A percentile compares a stretch with the other conserved stretches of the same genome.
Evolutionary conservation across 805 yeast genomes (phyloP).

Genomic region (Wickerhamiella sergipiensis): DNA sequence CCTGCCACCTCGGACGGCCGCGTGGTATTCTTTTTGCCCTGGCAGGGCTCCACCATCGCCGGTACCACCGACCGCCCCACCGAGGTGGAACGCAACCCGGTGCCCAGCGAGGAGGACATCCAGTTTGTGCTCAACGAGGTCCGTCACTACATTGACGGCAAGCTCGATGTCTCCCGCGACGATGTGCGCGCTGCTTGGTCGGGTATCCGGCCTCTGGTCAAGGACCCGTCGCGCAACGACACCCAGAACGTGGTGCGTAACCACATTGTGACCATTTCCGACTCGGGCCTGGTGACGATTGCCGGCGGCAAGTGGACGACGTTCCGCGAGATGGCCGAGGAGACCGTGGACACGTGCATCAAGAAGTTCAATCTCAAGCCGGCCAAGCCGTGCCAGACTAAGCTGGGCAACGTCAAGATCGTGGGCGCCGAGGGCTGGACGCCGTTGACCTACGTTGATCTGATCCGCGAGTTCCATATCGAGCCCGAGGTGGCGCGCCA

Average conservation of each 20-base stretch:
- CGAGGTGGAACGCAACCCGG: constrained; percentile 37
- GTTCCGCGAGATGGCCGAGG: constrained; percentile 94
- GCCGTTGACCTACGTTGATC: constrained; percentile 56
- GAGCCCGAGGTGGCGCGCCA: constrained; percentile 68
- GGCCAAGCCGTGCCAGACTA: constrained; percentile 38
- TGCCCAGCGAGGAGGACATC: constrained; percentile 79
- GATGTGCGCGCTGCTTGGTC: constrained; percentile 95
- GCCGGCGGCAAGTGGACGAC: constrained; percentile 99
- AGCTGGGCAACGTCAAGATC: constrained; percentile 33
- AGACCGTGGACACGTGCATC: constrained; percentile 66
- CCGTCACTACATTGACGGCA: constrained; percentile 63
- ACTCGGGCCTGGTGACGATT: constrained; percentile 68
- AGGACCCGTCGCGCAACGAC: constrained; percentile 46
- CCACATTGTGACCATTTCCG: constrained; percentile 63
- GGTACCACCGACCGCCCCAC: constrained; percentile 90
- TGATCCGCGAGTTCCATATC: constrained; percentile 64
- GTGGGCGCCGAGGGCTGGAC: constrained; percentile 77
- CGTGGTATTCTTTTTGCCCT: constrained; percentile 92
- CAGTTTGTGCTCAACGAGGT: constrained; percentile 75
- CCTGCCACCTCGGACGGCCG: constrained; percentile 91
- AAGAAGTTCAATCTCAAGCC: constrained; percentile 32
- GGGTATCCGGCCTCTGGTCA: constrained; percentile 88
- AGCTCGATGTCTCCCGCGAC: constrained; percentile 74
- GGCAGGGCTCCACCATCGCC: constrained; percentile 94
- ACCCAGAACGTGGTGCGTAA: constrained; percentile 88